Base-by-base conservation (phyloP, 352 stramenopile species). In the Globisporangium alternatum region DNA sequence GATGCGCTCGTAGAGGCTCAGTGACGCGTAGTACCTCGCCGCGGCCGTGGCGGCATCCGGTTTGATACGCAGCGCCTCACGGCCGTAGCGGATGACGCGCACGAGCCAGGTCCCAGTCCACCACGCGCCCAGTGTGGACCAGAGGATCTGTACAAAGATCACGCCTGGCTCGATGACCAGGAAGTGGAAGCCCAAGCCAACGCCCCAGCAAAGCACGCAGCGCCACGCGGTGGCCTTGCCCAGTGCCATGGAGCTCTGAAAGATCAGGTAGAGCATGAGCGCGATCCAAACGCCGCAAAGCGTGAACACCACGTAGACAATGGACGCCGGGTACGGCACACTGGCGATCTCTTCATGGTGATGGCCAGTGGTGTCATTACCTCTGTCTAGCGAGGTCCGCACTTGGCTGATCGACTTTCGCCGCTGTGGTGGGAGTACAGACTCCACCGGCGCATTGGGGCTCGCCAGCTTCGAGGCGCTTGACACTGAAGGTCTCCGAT, bases 1-100 rank as follows among this genome's bases (percentile, higher is more conserved):
- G 25, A 93, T 85, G 41, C 76, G 78, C 49, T 89, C 79, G 68
- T 90, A 93, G 45, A 90, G 70, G 49, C 74, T 83, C 43, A 90
- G 66, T 6, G 78, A 88, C 21, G 75, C 75, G 41, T 80, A 83
- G 52, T 77, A 72, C 3, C 70, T 60, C 19, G 71, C 69, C 2
- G 64, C 65, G 0, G 69, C 52, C 0, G 56, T 73, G 1, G 71
- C 69, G 0, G 69, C 69, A 17, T 76, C 73, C 0, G 76, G 67
- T 33, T 75, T 65, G 49, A 93, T 84, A 0, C 83, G 77, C 41
- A 93, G 54, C 7, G 67, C 71, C 39, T 61, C 65, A 5, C 81
- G 81, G 0, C 82, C 80, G 30, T 75, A 76, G 22, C 73, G 79
- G 13, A 87, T 28, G 13, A 89, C 19, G 17, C 71, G 73, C 0